Percentiles rank a stretch among this genome's conserved stretches.
These are phyloP conservation scores for Hypocrella siamensis DNA, from an alignment of 2,329 filamentous ascomycete genomes.

Conservation along the genomic window DNA sequence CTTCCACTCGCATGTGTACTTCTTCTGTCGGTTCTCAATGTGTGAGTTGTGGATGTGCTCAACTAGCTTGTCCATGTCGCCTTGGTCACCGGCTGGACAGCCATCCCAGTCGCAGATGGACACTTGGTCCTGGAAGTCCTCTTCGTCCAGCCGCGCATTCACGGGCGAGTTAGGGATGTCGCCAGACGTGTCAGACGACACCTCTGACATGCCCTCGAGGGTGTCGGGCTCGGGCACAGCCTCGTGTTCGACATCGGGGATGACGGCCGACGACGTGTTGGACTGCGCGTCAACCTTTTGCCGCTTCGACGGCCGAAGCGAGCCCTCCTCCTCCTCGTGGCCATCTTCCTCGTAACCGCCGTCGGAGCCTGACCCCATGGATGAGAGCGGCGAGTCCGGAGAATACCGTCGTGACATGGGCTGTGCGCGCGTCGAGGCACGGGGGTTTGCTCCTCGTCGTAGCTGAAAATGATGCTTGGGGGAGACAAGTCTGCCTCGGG, in stretches of 20 bases:
- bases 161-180: conserved; percentile 60
- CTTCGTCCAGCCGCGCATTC: conserved; percentile 54
- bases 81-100: conserved; percentile 53
- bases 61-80: conserved; percentile 69
- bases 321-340: conserved; percentile 23
- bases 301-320: conserved; percentile 29
- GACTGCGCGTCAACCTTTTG: conserved; percentile 28
- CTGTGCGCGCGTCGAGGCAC: conserved; percentile 3
- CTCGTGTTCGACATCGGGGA: conserved; percentile 27
- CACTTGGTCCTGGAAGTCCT: conserved; percentile 63
- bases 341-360: conserved; percentile 29
- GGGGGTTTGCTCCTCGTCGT: no score
- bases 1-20: conserved; percentile 96
- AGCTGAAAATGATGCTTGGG: no score
- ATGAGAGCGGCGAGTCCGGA: conserved; percentile 31
- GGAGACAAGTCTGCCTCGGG: no score
- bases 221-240: conserved; percentile 32
- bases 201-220: conserved; percentile 47
- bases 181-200: conserved; percentile 83
- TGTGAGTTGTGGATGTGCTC: conserved; percentile 84
- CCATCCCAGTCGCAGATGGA: conserved; percentile 67
- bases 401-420: conserved; percentile 21
- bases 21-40: conserved; percentile 85
- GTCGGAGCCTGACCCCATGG: conserved; percentile 26
- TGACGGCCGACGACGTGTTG: conserved; percentile 27